Evolutionary conservation across 1,284 basidiomycete species (phyloP), one percentile per base, ranked within the genome.

Genomic region (Microbotryum lychnidis-dioicae): DNA sequence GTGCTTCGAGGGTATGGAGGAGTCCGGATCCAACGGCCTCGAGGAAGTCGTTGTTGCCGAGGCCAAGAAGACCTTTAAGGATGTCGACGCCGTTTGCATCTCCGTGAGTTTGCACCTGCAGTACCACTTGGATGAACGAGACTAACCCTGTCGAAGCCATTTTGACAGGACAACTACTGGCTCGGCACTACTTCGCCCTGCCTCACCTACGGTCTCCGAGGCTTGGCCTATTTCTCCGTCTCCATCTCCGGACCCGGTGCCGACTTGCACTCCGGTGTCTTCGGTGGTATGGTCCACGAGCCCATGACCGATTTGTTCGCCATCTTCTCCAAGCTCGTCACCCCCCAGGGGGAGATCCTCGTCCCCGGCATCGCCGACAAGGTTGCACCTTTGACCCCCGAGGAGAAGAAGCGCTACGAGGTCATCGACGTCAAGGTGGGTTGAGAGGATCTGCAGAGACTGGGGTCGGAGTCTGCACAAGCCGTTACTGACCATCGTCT

Each of bases 1-100:
- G 80, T 91, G 89, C 79, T 93, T 98, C 73, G 94, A 98, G 76
- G 92, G 94, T 9, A 98, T 98, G 96, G 94, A 98, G 77, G 94
- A 98, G 79, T 88, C 82, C 70, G 94, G 94, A 8, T 91, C 87
- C 50, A 90, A 92, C 71, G 92, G 92, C 7, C 81, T 98, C 14
- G 93, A 97, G 73, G 89, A 89, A 57, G 83, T 97, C 56, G 92
- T 98, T 69, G 78, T 82, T 66, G 80, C 80, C 55, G 91, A 97
- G 79, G 85, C 86, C 62, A 80, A 84, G 73, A 81, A 82, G 37
- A 97, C 87, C 82, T 96, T 98, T 76, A 81, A 85, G 54, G 91
- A 87, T 25, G 87, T 93, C 44, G 94, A 98, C 73, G 91, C 88
- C 69, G 88, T 96, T 66, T 98, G 94, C 80, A 97, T 98, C 71